These are phyloP conservation scores for Mycosphaerella arachidis DNA, from an alignment of 2,329 filamentous ascomycete genomes.

Conservation along the genomic window DNA sequence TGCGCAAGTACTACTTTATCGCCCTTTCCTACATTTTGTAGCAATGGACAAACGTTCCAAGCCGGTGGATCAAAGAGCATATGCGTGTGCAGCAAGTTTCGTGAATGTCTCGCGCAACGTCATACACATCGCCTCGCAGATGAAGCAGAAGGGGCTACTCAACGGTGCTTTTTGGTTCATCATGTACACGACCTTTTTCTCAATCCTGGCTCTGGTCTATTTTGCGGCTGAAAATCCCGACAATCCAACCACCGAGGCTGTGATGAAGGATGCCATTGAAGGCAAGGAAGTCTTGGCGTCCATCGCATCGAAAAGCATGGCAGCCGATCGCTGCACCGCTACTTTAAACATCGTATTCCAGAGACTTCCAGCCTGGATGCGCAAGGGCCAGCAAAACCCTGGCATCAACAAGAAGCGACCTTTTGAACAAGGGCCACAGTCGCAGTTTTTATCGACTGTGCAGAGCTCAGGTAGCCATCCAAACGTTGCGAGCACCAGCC, in stretches of 20 bases:
- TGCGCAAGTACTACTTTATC: slow-evolving; percentile 76
- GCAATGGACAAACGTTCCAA: slow-evolving; percentile 53
- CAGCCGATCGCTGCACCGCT: slow-evolving; percentile 77
- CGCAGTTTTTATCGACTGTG: slow-evolving; percentile 6
- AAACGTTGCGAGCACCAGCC: slow-evolving; percentile 22
- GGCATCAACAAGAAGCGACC: slow-evolving; percentile 47
- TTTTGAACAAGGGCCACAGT: slow-evolving; percentile 22
- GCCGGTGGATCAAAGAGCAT: slow-evolving; percentile 68
- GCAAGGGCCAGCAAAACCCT: slow-evolving; percentile 43
- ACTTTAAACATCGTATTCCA: slow-evolving; percentile 79
- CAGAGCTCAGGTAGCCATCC: slow-evolving; percentile 27
- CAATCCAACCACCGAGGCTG: slow-evolving; percentile 68
- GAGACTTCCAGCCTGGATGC: slow-evolving; percentile 60
- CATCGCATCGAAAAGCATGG: slow-evolving; percentile 77
- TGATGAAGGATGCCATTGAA: slow-evolving; percentile 77
- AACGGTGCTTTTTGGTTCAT: slow-evolving; percentile 84
- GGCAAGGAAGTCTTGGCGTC: slow-evolving; percentile 77
- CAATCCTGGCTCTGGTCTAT: slow-evolving; percentile 72
- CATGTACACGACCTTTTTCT: slow-evolving; percentile 78
- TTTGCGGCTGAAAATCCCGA: slow-evolving; percentile 77
- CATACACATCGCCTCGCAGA: slow-evolving; percentile 73
- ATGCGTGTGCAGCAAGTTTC: slow-evolving; percentile 66
- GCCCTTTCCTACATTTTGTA: slow-evolving; percentile 79
- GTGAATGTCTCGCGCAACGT: slow-evolving; percentile 67
- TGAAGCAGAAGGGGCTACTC: slow-evolving; percentile 68